Base-by-base conservation (phyloP, 2,329 filamentous ascomycete species). In the Hymenoscyphus salicellus region DNA sequence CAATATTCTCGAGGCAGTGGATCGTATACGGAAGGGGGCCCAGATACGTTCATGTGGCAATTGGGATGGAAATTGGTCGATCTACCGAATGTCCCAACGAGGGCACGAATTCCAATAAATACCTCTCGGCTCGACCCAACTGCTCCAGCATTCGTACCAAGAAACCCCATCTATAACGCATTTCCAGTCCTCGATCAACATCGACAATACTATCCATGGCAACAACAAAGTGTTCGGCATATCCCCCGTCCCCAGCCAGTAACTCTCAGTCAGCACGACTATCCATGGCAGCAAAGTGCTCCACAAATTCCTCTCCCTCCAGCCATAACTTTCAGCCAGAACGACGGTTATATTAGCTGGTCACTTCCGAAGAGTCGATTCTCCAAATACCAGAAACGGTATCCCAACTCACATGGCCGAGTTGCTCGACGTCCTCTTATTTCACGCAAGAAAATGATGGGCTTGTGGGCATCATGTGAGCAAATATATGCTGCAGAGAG, bases 181-280 rank as follows among this genome's bases (percentile, higher is more conserved):
- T 14, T 52, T 52, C 46, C 46, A 23, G n/a, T 26, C 11, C 3
- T 52, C 8, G 46, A 23, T 52, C 46, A 52, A 10, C 46, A 52
- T 26, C 46, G 23, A 52, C 46, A 52, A 52, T 52, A 52, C 46
- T 52, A 52, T 52, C 46, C 46, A 23, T 52, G 46, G 46, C 46
- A 26, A 8, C 20, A 52, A 23, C 46, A 52, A 52, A 52, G n/a
- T 52, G n/a, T 20, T 26, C 14, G 8, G 11, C 8, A 23, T 14
- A 23, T 5, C 3, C 20, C 23, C 46, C 14, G 14, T 52, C 23
- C 46, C 6, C 20, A 26, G n/a, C n/a, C 46, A 3, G 5, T 46
- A 46, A 46, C 20, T 1, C 11, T 52, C 8, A 52, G 46, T 8
- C 46, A 52, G 4, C 46, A 26, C 23, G 46, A 52, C 20, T 20